These are phyloP conservation scores for Zarea fungicola DNA, from an alignment of 2,329 filamentous ascomycete species.

Conservation along the genomic window DNA sequence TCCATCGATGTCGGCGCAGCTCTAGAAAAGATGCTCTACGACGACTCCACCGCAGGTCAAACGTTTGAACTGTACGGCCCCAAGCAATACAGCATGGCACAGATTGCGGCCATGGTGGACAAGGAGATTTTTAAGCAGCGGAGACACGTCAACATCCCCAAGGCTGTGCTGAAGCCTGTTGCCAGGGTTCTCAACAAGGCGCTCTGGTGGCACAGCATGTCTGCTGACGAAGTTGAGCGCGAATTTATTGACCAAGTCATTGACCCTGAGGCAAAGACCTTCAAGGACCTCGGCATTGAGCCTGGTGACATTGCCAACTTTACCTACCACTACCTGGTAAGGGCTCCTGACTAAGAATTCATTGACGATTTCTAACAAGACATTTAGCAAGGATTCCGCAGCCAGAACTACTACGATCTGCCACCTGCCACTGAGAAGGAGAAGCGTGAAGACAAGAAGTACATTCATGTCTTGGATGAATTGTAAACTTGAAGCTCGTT, in stretches of 20 bases:
- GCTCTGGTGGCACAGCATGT: constrained; percentile 84
- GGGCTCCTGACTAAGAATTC: constrained; percentile 26
- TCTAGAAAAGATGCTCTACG: constrained; percentile 83
- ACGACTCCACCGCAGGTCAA: constrained; percentile 83
- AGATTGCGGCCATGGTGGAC: constrained; percentile 85
- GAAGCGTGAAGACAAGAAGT: constrained; percentile 92
- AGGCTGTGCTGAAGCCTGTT: constrained; percentile 68
- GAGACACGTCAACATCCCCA: constrained; percentile 87
- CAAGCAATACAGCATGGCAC: constrained; percentile 81
- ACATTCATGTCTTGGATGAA: constrained; percentile 87
- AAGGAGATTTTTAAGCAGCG: constrained; percentile 87
- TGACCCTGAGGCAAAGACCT: constrained; percentile 87
- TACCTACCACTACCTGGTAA: constrained; percentile 90
- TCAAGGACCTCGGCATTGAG: constrained; percentile 87
- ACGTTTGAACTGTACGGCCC: constrained; percentile 95
- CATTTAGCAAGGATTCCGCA: constrained; percentile 79
- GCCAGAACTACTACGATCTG: constrained; percentile 82
- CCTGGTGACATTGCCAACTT: constrained; percentile 79
- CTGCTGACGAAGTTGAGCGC: constrained; percentile 79
- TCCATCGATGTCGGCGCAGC: constrained; percentile 86
- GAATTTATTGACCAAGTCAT: constrained; percentile 93
- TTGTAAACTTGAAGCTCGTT: constrained; percentile 48
- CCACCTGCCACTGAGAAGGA: constrained; percentile 93
- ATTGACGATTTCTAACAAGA: constrained; percentile 25
- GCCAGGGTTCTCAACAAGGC: constrained; percentile 71